Conservation (phyloP, 2,329 filamentous ascomycete species). For the Simplicillium aogashimaense region DNA sequence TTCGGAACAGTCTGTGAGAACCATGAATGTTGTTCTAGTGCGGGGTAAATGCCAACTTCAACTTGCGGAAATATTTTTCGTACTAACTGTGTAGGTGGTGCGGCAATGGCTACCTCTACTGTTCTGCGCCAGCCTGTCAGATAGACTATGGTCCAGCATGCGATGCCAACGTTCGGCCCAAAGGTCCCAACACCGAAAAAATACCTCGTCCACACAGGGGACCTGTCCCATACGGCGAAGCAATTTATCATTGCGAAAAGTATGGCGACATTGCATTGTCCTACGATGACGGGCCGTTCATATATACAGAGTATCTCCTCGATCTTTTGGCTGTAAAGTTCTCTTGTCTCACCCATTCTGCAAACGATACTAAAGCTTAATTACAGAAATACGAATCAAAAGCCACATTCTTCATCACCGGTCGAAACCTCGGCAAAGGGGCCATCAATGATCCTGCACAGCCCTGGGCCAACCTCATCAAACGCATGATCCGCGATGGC, state of each 20-base stretch:
- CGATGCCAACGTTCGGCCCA: slow-evolving; percentile 44
- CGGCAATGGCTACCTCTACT: slow-evolving; percentile 43
- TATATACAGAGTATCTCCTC: slow-evolving; percentile 30
- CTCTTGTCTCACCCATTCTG: neutral
- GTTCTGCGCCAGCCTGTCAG: slow-evolving; percentile 51
- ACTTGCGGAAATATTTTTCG: neutral
- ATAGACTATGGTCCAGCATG: slow-evolving; percentile 51
- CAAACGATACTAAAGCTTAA: neutral
- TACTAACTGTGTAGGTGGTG: slow-evolving; percentile 34
- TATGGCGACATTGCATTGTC: slow-evolving; percentile 31
- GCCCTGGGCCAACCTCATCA: slow-evolving; percentile 23
- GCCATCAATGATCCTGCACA: slow-evolving; percentile 28
- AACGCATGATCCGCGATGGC: slow-evolving; percentile 39
- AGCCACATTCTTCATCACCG: slow-evolving; percentile 28
- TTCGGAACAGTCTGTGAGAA: slow-evolving; percentile 21
- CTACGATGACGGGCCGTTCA: slow-evolving; percentile 35
- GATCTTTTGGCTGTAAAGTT: slow-evolving; percentile 20
- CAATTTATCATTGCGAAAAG: slow-evolving; percentile 28
- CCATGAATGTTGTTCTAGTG: slow-evolving; percentile 30
- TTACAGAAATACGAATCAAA: slow-evolving; percentile 20
- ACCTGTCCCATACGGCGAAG: slow-evolving; percentile 42
- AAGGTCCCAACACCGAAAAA: slow-evolving; percentile 42
- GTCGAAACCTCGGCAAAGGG: slow-evolving; percentile 26
- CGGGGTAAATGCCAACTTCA: slow-evolving; percentile 22
- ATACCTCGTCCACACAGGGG: slow-evolving; percentile 44